Evolutionary conservation across 2,329 filamentous ascomycete species (phyloP).

Genomic region (Diplodia seriata): DNA sequence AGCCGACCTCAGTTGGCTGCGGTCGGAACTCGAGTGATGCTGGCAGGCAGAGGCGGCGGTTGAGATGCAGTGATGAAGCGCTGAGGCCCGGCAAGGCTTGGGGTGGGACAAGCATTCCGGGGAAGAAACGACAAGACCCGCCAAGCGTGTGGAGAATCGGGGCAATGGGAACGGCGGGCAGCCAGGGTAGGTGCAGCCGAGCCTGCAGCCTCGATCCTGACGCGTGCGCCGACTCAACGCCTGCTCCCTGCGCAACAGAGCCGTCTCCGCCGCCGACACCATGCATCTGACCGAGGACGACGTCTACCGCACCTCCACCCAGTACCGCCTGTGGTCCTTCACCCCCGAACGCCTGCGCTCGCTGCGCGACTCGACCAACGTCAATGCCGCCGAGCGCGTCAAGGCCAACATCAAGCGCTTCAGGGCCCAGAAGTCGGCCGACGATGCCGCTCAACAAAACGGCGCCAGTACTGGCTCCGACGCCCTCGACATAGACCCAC

Average conservation of each 20-base stretch:
- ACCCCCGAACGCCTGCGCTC: constrained; percentile 73
- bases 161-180: neutral
- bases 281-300: constrained; percentile 81
- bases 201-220: neutral
- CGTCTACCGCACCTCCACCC: constrained; percentile 86
- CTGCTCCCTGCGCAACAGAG: constrained; percentile 12
- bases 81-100: neutral
- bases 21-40: neutral
- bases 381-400: constrained; percentile 74
- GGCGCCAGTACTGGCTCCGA: constrained; percentile 46
- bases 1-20: neutral
- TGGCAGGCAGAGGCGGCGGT: neutral
- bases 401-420: constrained; percentile 61
- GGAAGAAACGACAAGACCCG: constrained; percentile 5
- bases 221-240: constrained; percentile 21
- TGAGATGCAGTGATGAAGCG: neutral
- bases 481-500: constrained; percentile 68
- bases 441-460: constrained; percentile 43
- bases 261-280: constrained; percentile 7
- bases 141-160: constrained; percentile 8
- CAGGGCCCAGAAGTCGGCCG: constrained; percentile 48
- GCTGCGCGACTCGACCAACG: constrained; percentile 80
- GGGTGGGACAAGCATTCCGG: constrained; percentile 19
- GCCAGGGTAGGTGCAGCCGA: constrained; percentile 17
- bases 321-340: constrained; percentile 93